Base-by-base conservation (phyloP, 2,329 filamentous ascomycete species). In the Berkeleyomyces basicola region DNA sequence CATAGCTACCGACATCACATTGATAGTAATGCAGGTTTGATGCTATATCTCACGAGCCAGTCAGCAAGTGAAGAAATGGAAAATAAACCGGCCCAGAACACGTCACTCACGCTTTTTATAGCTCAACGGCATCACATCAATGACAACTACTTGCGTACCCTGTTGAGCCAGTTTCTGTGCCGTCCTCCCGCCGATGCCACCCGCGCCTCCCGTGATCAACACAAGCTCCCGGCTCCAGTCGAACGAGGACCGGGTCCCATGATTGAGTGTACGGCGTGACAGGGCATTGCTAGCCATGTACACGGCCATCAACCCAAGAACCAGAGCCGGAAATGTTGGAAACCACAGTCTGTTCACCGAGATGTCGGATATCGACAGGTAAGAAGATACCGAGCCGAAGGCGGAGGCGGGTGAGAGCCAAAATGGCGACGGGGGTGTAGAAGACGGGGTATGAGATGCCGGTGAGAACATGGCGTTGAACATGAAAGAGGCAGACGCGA, bases 121-220 rank as follows among this genome's bases (percentile, higher is more conserved):
- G 14, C 73, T 77, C 69, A 78, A 70, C 5, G 73, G 72, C 65
- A 79, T 75, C 14, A 83, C 73, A 71, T 85, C 82, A 1, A 84
- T 67, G 5, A 84, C 78, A 0, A 79, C 78, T 40, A 84, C 78
- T 67, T 78, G 82, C 64, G 81, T 76, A 0, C 76, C 78, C 62
- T 70, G 73, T 65, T 77, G 74, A 0, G 77, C 78, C 16, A 86
- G 72, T 62, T 79, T 68, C 61, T 75, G 71, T 3, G 81, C 80
- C 2, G 82, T 75, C 7, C 75, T 71, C 61, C 75, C 77, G 7
- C 83, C 82, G 68, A 85, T 84, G 0, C 82, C 82, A 63, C 79
- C 77, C 58, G 79, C 79, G 1, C 82, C 82, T 1, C 83, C 82
- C 0, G 82, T 84, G 9, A 85, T 75, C 42, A 84, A 72, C 1